A percentile compares a stretch with the other conserved stretches of the same genome.
phyloP scores from a whole-genome alignment of 2,329 filamentous ascomycete genomes.

The Colletotrichum sp. region DNA sequence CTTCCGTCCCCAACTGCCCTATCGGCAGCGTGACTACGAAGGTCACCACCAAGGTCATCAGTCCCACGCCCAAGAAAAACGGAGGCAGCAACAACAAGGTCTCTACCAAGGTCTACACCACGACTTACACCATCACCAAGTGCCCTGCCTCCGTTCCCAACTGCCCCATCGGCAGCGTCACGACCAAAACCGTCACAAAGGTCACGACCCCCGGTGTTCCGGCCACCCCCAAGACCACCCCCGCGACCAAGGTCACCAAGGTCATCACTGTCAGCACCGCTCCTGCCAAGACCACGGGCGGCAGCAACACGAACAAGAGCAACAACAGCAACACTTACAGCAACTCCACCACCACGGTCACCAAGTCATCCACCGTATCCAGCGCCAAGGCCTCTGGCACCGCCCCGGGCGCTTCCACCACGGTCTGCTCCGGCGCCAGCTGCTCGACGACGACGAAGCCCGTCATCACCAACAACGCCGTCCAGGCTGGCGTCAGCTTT shows the following conservation, averaged over 20 bases:
- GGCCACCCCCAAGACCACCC: neutral
- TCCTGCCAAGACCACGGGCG: neutral
- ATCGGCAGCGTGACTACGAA: slow-evolving; percentile 42
- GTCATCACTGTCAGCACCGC: neutral
- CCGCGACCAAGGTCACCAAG: neutral
- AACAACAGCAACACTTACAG: slow-evolving; percentile 23
- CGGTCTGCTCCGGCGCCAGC: neutral
- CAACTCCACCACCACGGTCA: neutral
- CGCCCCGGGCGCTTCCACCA: neutral
- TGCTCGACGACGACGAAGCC: neutral
- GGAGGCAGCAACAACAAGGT: neutral
- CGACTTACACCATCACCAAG: slow-evolving; percentile 59
- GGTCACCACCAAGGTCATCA: slow-evolving; percentile 31
- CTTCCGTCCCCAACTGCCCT: slow-evolving; percentile 45
- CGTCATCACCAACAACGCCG: slow-evolving; percentile 11
- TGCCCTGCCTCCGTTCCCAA: slow-evolving; percentile 50
- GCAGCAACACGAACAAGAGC: slow-evolving; percentile 23
- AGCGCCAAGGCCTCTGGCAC: slow-evolving; percentile 12
- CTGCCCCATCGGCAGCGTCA: slow-evolving; percentile 42
- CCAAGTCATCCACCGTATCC: neutral
- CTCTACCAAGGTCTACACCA: slow-evolving; percentile 42
- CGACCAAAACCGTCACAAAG: slow-evolving; percentile 42
- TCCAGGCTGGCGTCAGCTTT: slow-evolving; percentile 11
- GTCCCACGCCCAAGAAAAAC: neutral
- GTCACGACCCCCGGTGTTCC: neutral